phyloP scores from a whole-genome alignment of 192 early-diverging fungal species.

The Backusella luteola region DNA sequence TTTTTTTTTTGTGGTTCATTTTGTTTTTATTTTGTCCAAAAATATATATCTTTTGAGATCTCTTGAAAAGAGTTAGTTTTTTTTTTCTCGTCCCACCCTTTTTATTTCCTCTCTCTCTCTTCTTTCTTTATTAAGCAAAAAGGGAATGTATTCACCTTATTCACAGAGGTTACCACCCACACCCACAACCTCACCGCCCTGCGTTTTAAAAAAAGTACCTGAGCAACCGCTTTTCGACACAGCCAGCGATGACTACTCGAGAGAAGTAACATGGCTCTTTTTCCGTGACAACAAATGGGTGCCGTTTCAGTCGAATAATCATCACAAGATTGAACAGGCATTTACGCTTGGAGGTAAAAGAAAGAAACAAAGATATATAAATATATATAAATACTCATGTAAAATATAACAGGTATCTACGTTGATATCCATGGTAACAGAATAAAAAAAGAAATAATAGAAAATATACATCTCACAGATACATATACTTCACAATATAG shows the following conservation, averaged over 20 bases:
- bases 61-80: too few relatives aligned
- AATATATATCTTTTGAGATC: too few relatives aligned
- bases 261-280: slow-evolving; percentile 42
- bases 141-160: not conserved
- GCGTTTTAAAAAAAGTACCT: not conserved
- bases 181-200: slow-evolving; percentile 3
- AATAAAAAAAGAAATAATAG: not conserved
- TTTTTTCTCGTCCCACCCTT: not conserved
- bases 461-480: not conserved
- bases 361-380: not conserved
- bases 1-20: too few relatives aligned
- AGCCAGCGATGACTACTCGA: slow-evolving; percentile 3
- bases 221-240: not conserved
- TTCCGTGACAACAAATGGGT: slow-evolving; percentile 39
- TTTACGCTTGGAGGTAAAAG: slow-evolving; percentile 39
- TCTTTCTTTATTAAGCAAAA: not conserved
- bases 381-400: too few relatives aligned
- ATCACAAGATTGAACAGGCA: slow-evolving; percentile 39
- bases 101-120: not conserved
- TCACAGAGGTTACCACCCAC: slow-evolving; percentile 5
- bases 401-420: slow-evolving; percentile 27
- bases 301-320: slow-evolving; percentile 38
- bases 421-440: slow-evolving; percentile 32
- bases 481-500: slow-evolving; percentile 10
- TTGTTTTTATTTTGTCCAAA: too few relatives aligned